Conservation (phyloP, 2,329 filamentous ascomycete species). For the Raffaelea ambrosiae region DNA sequence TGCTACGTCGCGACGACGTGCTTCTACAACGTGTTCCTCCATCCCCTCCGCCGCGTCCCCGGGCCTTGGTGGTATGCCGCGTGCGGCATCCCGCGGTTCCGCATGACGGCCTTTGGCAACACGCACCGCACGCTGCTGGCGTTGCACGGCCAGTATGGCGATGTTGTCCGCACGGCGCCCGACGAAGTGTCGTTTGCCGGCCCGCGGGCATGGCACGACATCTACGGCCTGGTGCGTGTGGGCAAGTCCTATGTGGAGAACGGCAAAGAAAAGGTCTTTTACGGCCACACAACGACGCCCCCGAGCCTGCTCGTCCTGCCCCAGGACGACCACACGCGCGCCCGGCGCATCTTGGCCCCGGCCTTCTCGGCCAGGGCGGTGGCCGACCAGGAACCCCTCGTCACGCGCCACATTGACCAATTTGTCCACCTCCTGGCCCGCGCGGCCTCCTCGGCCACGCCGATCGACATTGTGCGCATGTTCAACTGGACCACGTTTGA, state of each 20-base stretch:
- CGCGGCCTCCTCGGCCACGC: slow-evolving; percentile 1
- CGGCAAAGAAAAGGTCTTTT: slow-evolving; percentile 9
- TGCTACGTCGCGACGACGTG: neutral
- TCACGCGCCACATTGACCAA: slow-evolving; percentile 6
- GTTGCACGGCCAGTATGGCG: slow-evolving; percentile 28
- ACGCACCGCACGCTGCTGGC: slow-evolving; percentile 7
- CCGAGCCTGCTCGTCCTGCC: slow-evolving; percentile 7
- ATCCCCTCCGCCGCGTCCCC: slow-evolving; percentile 23
- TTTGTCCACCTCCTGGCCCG: slow-evolving; percentile 7
- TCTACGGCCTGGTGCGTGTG: slow-evolving; percentile 15
- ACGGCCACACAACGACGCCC: neutral
- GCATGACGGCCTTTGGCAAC: neutral
- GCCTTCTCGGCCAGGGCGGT: slow-evolving; percentile 13
- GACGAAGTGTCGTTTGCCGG: slow-evolving; percentile 31
- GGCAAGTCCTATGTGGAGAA: slow-evolving; percentile 2
- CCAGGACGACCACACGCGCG: slow-evolving; percentile 2
- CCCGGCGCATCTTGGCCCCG: slow-evolving; percentile 6
- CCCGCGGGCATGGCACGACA: slow-evolving; percentile 24
- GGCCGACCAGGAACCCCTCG: slow-evolving; percentile 7
- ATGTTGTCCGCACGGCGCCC: slow-evolving; percentile 33
- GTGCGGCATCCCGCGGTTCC: slow-evolving; percentile 9
- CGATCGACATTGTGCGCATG: slow-evolving; percentile 37
- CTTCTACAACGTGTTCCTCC: slow-evolving; percentile 12
- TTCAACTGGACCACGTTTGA: slow-evolving; percentile 28
- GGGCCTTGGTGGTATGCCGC: slow-evolving; percentile 21